Conservation (phyloP, 2,329 filamentous ascomycete genomes). For the Venturia aucupariae region DNA sequence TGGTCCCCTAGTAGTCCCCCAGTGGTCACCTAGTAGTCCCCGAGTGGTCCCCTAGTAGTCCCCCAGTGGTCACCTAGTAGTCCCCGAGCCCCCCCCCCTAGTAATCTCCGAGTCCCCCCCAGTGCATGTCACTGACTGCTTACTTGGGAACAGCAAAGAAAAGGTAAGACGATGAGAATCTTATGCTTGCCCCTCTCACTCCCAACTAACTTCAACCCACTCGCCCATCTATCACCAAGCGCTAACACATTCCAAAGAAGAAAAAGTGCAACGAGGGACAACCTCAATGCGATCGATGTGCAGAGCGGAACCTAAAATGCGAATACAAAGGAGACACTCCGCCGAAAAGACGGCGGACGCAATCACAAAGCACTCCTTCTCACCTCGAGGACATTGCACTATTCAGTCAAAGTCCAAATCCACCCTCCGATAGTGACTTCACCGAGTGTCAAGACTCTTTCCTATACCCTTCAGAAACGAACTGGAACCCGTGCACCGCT, state of each 20-base stretch:
- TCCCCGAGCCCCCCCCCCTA: no score
- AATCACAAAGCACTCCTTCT: background rate
- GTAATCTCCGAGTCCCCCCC: no score
- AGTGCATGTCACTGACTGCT: background rate
- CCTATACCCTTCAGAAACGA: background rate
- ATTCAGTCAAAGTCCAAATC: background rate
- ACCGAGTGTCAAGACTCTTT: background rate
- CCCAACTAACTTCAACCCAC: no score
- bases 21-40: no score
- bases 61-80: no score
- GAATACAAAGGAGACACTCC: slow-evolving; percentile 6
- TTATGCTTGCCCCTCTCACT: no score
- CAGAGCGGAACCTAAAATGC: background rate
- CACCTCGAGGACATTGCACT: background rate
- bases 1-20: no score
- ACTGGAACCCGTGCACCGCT: background rate
- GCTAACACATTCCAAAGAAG: background rate
- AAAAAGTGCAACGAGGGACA: slow-evolving; percentile 6
- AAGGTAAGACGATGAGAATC: no score
- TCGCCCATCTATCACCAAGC: background rate
- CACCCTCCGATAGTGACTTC: background rate
- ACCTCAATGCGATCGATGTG: background rate
- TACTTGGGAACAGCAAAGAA: background rate
- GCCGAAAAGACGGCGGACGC: background rate
- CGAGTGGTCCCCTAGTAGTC: no score